Evolutionary conservation across 768 basidiomycete genomes (phyloP).

Genomic region (Podaxis sp.): DNA sequence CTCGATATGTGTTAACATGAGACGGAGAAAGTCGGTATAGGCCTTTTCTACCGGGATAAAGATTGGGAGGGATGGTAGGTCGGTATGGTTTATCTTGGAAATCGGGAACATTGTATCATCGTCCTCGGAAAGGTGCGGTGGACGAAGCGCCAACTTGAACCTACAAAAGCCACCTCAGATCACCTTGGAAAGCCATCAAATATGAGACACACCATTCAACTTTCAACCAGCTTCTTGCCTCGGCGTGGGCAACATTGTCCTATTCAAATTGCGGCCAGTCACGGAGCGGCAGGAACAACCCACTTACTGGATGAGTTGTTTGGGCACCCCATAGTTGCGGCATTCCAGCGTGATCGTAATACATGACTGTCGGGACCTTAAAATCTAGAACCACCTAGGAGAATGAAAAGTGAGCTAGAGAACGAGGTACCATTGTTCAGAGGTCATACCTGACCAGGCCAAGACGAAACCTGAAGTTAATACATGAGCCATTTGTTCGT

Average conservation of each 20-base stretch:
- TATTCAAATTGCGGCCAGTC: not conserved
- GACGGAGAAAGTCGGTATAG: conserved; percentile 25
- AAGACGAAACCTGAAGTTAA: conserved; percentile 13
- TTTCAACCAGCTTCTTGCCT: conserved; percentile 14
- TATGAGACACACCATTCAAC: conserved; percentile 22
- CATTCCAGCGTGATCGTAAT: conserved; percentile 29
- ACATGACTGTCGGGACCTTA: conserved; percentile 39
- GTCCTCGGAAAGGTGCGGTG: conserved; percentile 15
- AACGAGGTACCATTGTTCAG: not conserved
- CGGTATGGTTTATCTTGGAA: not conserved
- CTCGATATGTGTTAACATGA: conserved; percentile 22
- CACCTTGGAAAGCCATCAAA: not conserved
- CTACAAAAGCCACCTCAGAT: conserved; percentile 12
- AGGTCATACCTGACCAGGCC: conserved; percentile 17
- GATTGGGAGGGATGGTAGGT: conserved; percentile 19
- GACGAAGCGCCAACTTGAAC: conserved; percentile 27
- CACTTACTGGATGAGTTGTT: conserved; percentile 20
- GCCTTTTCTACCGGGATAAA: conserved; percentile 21
- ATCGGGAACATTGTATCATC: not conserved
- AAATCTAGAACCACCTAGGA: conserved; percentile 23
- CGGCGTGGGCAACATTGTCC: not conserved
- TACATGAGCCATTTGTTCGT: conserved; percentile 9
- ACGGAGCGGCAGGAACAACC: not conserved
- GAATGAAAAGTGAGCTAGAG: not conserved
- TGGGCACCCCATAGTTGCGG: conserved; percentile 21